Evolutionary conservation across 208 protist species (phyloP), one percentile per base, ranked within the genome.

Genomic region (Trypanosoma avium): DNA sequence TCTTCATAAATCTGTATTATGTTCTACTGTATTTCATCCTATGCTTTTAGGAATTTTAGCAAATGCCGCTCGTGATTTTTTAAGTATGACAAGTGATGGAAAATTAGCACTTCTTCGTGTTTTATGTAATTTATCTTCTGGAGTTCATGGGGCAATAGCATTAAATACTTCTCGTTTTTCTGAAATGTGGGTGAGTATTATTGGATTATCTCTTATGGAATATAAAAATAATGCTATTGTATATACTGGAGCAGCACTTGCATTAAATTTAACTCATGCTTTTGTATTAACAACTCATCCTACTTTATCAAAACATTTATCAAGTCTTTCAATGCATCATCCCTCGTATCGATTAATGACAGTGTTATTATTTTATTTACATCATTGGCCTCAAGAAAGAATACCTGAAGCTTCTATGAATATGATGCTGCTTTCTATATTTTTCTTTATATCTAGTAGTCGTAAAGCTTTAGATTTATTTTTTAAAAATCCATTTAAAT

Each of bases 241-340:
- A 6, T 93, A 93, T 67, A 83, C 87, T 0, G 86, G 81, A 0
- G 79, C 90, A 15, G 89, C 85, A 33, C 70, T 96, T 0, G 75
- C 86, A 1, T 36, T 82, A 4, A 93, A 93, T 67, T 22, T 96
- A 22, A 61, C 79, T 12, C 57, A 81, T 36, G 64, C 67, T 38
- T 77, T 87, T 50, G 69, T 84, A 10, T 63, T 69, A 22, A 65
- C 63, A 2, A 73, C 69, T 0, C 63, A 21, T n/a, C 59, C 78
- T 33, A 29, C 15, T 0, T 68, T 80, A 13, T 61, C 90, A 26
- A 40, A 69, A 57, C 47, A 62, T 0, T 64, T 80, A 77, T 61
- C 15, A 45, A 15, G 36, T 61, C 9, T 27, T 42, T 2, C 58
- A 24, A 29, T 66, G 75, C 49, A 45, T 2, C 72, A 81, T 65